Evolutionary conservation across 2,329 filamentous ascomycete genomes (phyloP).

Genomic region (Alternaria postmessia): DNA sequence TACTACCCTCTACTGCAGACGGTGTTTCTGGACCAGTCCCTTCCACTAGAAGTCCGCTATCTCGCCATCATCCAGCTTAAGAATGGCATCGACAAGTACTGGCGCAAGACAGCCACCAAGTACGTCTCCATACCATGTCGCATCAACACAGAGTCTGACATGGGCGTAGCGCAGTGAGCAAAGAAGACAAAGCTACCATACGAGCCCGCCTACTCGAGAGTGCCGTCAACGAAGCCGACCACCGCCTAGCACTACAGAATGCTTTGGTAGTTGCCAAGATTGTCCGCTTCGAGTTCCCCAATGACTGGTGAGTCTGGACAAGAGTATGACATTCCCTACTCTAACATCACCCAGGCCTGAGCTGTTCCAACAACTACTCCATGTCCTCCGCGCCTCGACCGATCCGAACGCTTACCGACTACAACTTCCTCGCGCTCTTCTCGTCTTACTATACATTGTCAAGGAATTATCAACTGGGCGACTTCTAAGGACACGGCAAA

Average conservation of each 20-base stretch:
- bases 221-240: slow-evolving; percentile 78
- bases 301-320: slow-evolving; percentile 70
- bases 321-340: neutral
- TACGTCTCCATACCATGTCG: slow-evolving; percentile 42
- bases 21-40: slow-evolving; percentile 79
- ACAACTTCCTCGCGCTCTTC: slow-evolving; percentile 74
- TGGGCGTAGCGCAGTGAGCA: slow-evolving; percentile 62
- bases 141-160: slow-evolving; percentile 14
- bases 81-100: slow-evolving; percentile 95
- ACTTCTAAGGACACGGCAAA: slow-evolving; percentile 75
- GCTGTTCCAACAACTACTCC: slow-evolving; percentile 52
- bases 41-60: slow-evolving; percentile 82
- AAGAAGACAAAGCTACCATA: slow-evolving; percentile 79
- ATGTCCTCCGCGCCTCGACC: slow-evolving; percentile 67
- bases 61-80: slow-evolving; percentile 94
- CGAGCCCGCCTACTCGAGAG: slow-evolving; percentile 77
- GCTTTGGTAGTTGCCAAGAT: slow-evolving; percentile 88
- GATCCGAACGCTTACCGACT: slow-evolving; percentile 65
- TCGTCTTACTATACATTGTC: slow-evolving; percentile 82
- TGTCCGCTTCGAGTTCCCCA: slow-evolving; percentile 85
- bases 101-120: slow-evolving; percentile 81
- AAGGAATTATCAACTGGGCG: slow-evolving; percentile 89
- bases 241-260: slow-evolving; percentile 83
- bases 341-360: slow-evolving; percentile 45
- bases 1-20: slow-evolving; percentile 65